Conservation (phyloP, 1,284 basidiomycete species). For the Trichosporon sp. region DNA sequence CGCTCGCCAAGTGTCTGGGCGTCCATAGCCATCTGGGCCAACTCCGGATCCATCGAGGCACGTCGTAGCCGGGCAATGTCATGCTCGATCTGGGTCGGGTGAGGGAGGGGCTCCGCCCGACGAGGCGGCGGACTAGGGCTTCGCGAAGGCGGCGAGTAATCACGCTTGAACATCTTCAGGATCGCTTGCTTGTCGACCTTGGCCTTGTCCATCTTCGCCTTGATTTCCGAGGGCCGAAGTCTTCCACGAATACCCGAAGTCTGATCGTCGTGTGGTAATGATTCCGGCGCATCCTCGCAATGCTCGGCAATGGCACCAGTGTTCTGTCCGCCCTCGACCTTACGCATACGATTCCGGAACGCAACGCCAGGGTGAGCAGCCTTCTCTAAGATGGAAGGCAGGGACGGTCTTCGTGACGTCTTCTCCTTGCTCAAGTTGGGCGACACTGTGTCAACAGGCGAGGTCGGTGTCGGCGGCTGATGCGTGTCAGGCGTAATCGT, state of each 20-base stretch:
- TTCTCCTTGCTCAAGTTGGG: slow-evolving; percentile 2
- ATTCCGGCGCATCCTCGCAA: not conserved
- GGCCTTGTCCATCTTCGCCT: slow-evolving; percentile 19
- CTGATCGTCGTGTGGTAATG: not conserved
- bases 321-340: slow-evolving; percentile 27
- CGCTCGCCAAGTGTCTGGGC: slow-evolving; percentile 27
- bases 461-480: not conserved
- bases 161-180: slow-evolving; percentile 48
- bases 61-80: slow-evolving; percentile 50
- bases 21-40: slow-evolving; percentile 32
- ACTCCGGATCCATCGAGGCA: slow-evolving; percentile 46
- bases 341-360: slow-evolving; percentile 44
- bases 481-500: not conserved
- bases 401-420: slow-evolving; percentile 51
- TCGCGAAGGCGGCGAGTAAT: slow-evolving; percentile 50
- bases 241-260: not conserved
- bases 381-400: slow-evolving; percentile 56
- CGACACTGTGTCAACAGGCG: not conserved
- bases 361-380: slow-evolving; percentile 49
- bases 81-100: slow-evolving; percentile 46
- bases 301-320: slow-evolving; percentile 8
- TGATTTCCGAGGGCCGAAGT: slow-evolving; percentile 2
- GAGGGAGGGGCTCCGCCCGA: slow-evolving; percentile 34
- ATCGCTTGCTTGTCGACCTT: slow-evolving; percentile 42
- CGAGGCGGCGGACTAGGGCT: slow-evolving; percentile 48